Evolutionary conservation across 768 basidiomycete species (phyloP).

Genomic region (Russula dissimulans): DNA sequence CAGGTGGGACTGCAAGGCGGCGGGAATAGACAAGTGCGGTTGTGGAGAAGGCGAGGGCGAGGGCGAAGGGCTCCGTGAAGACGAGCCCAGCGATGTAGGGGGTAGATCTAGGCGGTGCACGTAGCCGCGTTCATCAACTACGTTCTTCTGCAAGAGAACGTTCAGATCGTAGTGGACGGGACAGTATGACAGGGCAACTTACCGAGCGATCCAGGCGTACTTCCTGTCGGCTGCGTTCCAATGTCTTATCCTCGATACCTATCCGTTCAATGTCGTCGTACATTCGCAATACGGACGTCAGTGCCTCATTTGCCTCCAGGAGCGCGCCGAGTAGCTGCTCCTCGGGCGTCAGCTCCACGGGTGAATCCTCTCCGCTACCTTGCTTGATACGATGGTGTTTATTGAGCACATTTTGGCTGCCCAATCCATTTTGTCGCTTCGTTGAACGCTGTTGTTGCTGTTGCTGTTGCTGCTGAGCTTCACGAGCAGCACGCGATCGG

Average conservation of each 20-base stretch:
- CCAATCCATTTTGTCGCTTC: slow-evolving; percentile 10
- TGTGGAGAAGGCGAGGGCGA: slow-evolving; percentile 35
- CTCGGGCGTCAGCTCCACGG: slow-evolving; percentile 51
- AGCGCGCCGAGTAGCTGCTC: slow-evolving; percentile 67
- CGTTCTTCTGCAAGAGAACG: slow-evolving; percentile 27
- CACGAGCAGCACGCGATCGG: slow-evolving; percentile 39
- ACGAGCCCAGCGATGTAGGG: slow-evolving; percentile 24
- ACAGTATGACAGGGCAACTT: slow-evolving; percentile 20
- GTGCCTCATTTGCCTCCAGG: slow-evolving; percentile 62
- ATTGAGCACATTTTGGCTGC: neutral
- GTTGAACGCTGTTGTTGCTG: slow-evolving; percentile 7
- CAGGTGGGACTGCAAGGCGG: slow-evolving; percentile 24
- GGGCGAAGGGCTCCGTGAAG: slow-evolving; percentile 38
- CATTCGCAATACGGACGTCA: slow-evolving; percentile 57
- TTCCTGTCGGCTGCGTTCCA: slow-evolving; percentile 65
- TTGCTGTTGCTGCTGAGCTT: slow-evolving; percentile 13
- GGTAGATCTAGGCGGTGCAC: slow-evolving; percentile 26
- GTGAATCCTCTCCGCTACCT: slow-evolving; percentile 20
- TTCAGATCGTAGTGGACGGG: neutral
- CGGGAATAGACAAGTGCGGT: slow-evolving; percentile 25
- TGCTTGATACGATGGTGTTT: slow-evolving; percentile 3
- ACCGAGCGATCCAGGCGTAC: slow-evolving; percentile 59
- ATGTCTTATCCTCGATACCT: slow-evolving; percentile 47
- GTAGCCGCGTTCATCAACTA: slow-evolving; percentile 29
- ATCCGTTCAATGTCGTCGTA: slow-evolving; percentile 73